These are phyloP conservation scores for Gomphus sp. DNA, from an alignment of 1,284 basidiomycete genomes.

Conservation along the genomic window DNA sequence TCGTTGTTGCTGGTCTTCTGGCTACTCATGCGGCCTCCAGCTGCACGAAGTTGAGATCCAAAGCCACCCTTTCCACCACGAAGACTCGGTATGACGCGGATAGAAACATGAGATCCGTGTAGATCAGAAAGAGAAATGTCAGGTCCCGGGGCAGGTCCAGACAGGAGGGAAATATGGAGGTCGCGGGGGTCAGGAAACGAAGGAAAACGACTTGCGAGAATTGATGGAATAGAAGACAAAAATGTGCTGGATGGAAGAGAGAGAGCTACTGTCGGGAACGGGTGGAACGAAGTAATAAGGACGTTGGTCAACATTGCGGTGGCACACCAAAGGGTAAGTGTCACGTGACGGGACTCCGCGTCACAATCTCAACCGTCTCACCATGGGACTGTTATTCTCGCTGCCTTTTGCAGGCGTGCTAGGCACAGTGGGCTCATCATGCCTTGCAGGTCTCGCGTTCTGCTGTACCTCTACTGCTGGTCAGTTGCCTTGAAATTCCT, in stretches of 20 bases:
- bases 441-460: conserved; percentile 73
- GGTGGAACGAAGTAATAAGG: conserved; percentile 65
- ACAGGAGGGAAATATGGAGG: conserved; percentile 38
- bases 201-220: conserved; percentile 50
- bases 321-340: conserved; percentile 5
- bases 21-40: conserved; percentile 95
- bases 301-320: conserved; percentile 28
- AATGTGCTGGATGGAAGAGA: conserved; percentile 42
- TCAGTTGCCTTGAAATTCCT: conserved; percentile 19
- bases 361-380: neutral
- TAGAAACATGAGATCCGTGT: conserved; percentile 32
- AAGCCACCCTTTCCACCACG: conserved; percentile 96
- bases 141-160: conserved; percentile 35
- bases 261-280: conserved; percentile 66
- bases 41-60: conserved; percentile 91
- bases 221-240: conserved; percentile 39
- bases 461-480: conserved; percentile 80
- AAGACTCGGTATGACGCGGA: conserved; percentile 62
- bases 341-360: neutral
- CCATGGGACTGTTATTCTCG: conserved; percentile 77
- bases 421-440: conserved; percentile 71
- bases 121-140: conserved; percentile 38
- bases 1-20: conserved; percentile 95
- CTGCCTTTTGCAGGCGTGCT: conserved; percentile 78
- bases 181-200: conserved; percentile 38